Evolutionary conservation across 345 rosid genomes (phyloP), one percentile per base, ranked within the genome.

Genomic region (Chamaenerion angustifolium): DNA sequence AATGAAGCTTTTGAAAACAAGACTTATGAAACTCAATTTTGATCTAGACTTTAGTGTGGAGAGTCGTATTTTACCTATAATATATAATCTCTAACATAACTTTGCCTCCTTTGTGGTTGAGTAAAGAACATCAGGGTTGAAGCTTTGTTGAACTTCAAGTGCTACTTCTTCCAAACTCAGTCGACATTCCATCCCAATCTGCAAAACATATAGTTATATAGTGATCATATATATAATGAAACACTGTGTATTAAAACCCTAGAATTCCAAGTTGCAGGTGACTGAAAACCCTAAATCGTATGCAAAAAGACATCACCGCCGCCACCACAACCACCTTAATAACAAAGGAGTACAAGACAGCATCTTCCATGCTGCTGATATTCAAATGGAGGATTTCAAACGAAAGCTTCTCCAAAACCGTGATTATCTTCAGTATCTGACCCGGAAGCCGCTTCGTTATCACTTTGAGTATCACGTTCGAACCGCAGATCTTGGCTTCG

Each of bases 281-380:
- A 21, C 25, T 21, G 25, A 21, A 21, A 21, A 21, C 25, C 25
- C 25, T 21, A 21, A 21, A 21, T 21, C 4, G 25, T 21, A 21
- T 21, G 25, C 4, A 21, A 21, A 21, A 21, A 21, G 25, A 21
- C 25, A 21, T 21, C n/a, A n/a, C n/a, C n/a, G n/a, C n/a, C n/a
- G n/a, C n/a, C n/a, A n/a, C n/a, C n/a, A n/a, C n/a, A n/a, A n/a
- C 10, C 82, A 86, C 98, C 98, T 90, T 81, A 16, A 90, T 49
- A 57, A 86, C 69, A 53, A 86, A 79, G 68, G 86, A 83, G 86
- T 75, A 81, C 49, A 86, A 71, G 63, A 79, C 92, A 50, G 95
- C 80, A 59, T 90, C 98, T 55, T 90, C 94, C 95, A 83, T 79
- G 73, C 81, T 83, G 66, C 86, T 86, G 70, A 90, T 81, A 54